Evolutionary conservation across 1,139 yeast species (phyloP), one percentile per base, ranked within the genome.

Genomic region (Pichia sp.): DNA sequence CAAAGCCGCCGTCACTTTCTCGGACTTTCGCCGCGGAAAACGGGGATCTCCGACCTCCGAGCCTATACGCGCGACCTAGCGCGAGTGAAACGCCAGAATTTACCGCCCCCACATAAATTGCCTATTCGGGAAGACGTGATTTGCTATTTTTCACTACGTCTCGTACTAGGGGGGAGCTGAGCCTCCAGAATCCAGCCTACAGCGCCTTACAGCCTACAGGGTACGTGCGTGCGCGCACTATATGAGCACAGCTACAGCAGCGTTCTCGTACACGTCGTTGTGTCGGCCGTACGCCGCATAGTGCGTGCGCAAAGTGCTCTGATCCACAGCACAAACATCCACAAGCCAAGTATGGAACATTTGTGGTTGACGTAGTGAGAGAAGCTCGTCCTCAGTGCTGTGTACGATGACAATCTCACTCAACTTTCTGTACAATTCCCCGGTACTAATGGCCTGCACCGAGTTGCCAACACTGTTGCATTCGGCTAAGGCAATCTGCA

Each of bases 361-460:
- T 14, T 42, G 38, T 1, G 66, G 57, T 41, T 64, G 69, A 20
- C 50, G 46, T 3, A 40, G 27, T 13, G 51, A 40, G 6, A 65
- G 47, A 13, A 64, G 47, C 37, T 64, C 69, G 47, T 65, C 69
- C 3, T 45, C 44, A 1, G 49, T 40, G 28, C 69, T 64, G 33
- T 65, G 66, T 1, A 63, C 49, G 1, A 64, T 41, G 2, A 52
- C 35, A 11, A 58, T 30, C 2, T 37, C 14, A 14, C 15, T 12
- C 17, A 24, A 11, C 6, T n/a, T n/a, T n/a, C n/a, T n/a, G n/a
- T n/a, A n/a, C n/a, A n/a, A n/a, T n/a, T n/a, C n/a, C n/a, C n/a
- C n/a, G n/a, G n/a, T n/a, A n/a, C n/a, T n/a, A n/a, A n/a, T n/a
- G 7, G 13, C 22, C 13, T 11, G 24, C 3, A 30, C 14, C 1